Base-by-base conservation (phyloP, 2,329 filamentous ascomycete genomes). In the Colletotrichum neosansevieriae region DNA sequence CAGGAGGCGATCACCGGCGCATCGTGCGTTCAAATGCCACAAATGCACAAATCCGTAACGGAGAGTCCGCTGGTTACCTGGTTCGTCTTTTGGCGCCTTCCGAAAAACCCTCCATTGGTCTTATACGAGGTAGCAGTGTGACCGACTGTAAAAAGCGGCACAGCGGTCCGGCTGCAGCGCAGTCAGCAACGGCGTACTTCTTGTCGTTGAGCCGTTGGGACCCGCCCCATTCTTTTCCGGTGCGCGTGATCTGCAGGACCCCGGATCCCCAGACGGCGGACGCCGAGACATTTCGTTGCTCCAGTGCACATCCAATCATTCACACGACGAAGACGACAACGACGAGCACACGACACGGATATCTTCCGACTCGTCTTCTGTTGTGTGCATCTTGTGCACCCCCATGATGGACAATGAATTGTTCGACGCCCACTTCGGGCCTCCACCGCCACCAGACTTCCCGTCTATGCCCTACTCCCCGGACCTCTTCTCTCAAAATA, bases 211-310 rank as follows among this genome's bases (percentile, higher is more conserved):
- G 54, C 54, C 54, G 58, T 44, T 17, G 58, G 32, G 42, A 67
- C 34, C 63, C 58, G 61, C 40, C 65, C 65, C 61, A 59, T 56
- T 53, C 56, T 68, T 58, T 65, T 49, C 65, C 61, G 65, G 61
- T 12, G 44, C 38, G 51, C 53, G 51, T 64, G 60, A 68, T 68
- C 49, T 36, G 45, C 58, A 36, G 21, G 45, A 58, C 45, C 64
- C 64, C 64, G 62, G 66, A 51, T 54, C 40, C 40, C 67, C 56
- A 51, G 50, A 44, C 50, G 57, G 67, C 40, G 57, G 50, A 21
- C 63, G 47, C 63, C 57, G 62, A 58, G 51, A 40, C 50, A 32
- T 34, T 6, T 44, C 34, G 58, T 67, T 36, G 53, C 44, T 63
- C 38, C 24, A 45, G 56, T 38, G 53, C 67, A 69, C 67, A 49